These are phyloP conservation scores for Ophiostoma sp. DNA, from an alignment of 2,329 filamentous ascomycete species.

Conservation along the genomic window DNA sequence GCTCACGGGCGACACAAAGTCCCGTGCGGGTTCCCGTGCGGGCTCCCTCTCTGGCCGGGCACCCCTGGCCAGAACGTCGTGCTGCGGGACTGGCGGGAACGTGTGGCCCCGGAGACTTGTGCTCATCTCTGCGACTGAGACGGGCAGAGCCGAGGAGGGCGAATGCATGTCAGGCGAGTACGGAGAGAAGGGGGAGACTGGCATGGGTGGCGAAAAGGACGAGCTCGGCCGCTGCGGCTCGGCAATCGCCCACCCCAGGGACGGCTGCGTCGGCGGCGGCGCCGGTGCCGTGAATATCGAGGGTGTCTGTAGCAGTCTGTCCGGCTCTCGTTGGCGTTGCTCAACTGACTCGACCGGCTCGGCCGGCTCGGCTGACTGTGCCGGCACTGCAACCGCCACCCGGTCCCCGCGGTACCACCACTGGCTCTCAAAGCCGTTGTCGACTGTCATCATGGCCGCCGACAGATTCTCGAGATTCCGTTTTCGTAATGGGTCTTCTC, in stretches of 20 bases:
- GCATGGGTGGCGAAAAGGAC: slow-evolving; percentile 15
- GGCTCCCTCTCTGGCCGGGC: not conserved
- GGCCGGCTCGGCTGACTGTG: not conserved
- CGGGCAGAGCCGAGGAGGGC: too few relatives aligned
- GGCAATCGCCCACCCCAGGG: not conserved
- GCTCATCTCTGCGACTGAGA: not conserved
- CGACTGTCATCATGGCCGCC: slow-evolving; percentile 51
- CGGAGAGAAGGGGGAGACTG: not conserved
- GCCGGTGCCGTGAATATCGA: not conserved
- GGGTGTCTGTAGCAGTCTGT: not conserved
- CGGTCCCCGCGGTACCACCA: slow-evolving; percentile 49
- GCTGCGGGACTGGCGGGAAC: not conserved
- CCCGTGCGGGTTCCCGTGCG: too few relatives aligned
- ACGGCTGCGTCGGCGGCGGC: not conserved
- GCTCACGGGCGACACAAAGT: slow-evolving; percentile 22
- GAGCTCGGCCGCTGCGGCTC: slow-evolving; percentile 11
- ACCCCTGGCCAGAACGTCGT: not conserved
- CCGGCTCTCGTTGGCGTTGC: not conserved
- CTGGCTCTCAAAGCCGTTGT: slow-evolving; percentile 54
- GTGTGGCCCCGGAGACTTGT: not conserved
- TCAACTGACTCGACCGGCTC: not conserved
- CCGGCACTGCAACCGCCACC: not conserved
- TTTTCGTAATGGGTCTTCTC: slow-evolving; percentile 21
- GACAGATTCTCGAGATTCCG: slow-evolving; percentile 46
- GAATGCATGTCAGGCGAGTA: not conserved